Evolutionary conservation across 164 flowering plant species (phyloP).

Genomic region (Nelumbo lutea): DNA sequence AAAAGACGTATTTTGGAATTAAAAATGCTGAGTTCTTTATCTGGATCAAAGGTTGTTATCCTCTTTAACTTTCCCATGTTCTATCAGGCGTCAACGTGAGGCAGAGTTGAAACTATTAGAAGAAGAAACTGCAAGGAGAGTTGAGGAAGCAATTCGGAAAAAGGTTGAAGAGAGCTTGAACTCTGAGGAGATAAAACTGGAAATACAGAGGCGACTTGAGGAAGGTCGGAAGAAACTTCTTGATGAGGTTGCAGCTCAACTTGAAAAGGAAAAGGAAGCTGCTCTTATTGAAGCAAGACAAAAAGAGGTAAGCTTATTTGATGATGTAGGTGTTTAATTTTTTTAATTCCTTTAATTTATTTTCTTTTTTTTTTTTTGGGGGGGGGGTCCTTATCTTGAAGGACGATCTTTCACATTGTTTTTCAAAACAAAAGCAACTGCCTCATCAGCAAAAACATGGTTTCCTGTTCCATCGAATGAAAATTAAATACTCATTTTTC

Average conservation of each 20-base stretch:
- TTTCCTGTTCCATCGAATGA: no score
- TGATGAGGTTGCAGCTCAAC: constrained; percentile 74
- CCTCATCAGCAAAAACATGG: no score
- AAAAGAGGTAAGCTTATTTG: constrained; percentile 56
- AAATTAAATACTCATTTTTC: no score
- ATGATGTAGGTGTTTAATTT: background rate
- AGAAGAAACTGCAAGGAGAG: constrained; percentile 91
- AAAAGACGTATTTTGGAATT: constrained; percentile 11
- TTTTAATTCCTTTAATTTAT: background rate
- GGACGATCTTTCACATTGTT: no score
- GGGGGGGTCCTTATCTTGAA: background rate
- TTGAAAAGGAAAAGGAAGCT: constrained; percentile 85
- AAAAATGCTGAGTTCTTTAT: constrained; percentile 16
- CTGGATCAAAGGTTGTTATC: constrained; percentile 18
- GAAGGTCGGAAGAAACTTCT: constrained; percentile 77
- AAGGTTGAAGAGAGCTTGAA: constrained; percentile 82
- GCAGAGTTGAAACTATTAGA: constrained; percentile 83
- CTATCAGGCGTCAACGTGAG: constrained; percentile 84
- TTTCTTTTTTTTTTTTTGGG: background rate
- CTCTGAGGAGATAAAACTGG: constrained; percentile 60
- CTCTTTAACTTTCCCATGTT: constrained; percentile 28
- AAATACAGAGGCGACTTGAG: constrained; percentile 63
- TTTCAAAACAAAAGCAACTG: no score
- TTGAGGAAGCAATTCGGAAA: constrained; percentile 76
- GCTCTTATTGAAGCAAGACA: constrained; percentile 61